Percentiles rank a stretch among this genome's conserved stretches.
Conservation (phyloP, 805 yeast species). For the Nakazawaea anatomiae region DNA sequence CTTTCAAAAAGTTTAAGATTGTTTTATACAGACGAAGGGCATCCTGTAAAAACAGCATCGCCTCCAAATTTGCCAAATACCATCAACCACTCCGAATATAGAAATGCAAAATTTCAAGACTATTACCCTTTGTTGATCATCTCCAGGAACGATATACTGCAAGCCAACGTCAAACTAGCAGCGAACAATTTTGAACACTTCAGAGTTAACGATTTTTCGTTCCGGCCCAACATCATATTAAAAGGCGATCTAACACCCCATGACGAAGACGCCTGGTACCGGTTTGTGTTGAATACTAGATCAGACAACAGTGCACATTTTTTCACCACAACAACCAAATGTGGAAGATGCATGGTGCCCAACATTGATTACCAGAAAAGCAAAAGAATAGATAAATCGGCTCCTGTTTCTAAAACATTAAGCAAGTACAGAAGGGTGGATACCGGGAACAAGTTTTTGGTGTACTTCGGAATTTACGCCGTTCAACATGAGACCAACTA, state of each 20-base stretch:
- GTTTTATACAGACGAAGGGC: conserved; percentile 19
- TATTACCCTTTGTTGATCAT: conserved; percentile 23
- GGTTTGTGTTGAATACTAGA: conserved; percentile 15
- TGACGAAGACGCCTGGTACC: conserved; percentile 21
- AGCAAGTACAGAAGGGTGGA: conserved; percentile 24
- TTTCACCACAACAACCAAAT: conserved; percentile 20
- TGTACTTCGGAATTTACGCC: conserved; percentile 23
- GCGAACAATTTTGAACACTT: conserved; percentile 7
- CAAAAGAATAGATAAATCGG: conserved; percentile 14
- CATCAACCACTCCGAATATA: conserved; percentile 4
- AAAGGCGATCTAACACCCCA: conserved; percentile 14
- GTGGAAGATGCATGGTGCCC: conserved; percentile 23
- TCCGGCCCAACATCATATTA: conserved; percentile 23
- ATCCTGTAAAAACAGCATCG: conserved; percentile 18
- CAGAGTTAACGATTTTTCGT: conserved; percentile 15
- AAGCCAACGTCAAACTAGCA: conserved; percentile 11
- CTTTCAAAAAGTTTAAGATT: conserved; percentile 12
- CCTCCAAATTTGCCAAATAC: conserved; percentile 12
- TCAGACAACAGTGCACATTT: conserved; percentile 9
- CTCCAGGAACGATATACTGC: conserved; percentile 16
- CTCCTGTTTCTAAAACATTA: conserved; percentile 18
- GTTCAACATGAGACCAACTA: conserved; percentile 19
- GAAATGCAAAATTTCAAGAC: conserved; percentile 22
- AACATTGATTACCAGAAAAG: conserved; percentile 16
- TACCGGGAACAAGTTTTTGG: conserved; percentile 17